Base-by-base conservation (phyloP, 257 asterid species). In the Jaltomata sinuosa region DNA sequence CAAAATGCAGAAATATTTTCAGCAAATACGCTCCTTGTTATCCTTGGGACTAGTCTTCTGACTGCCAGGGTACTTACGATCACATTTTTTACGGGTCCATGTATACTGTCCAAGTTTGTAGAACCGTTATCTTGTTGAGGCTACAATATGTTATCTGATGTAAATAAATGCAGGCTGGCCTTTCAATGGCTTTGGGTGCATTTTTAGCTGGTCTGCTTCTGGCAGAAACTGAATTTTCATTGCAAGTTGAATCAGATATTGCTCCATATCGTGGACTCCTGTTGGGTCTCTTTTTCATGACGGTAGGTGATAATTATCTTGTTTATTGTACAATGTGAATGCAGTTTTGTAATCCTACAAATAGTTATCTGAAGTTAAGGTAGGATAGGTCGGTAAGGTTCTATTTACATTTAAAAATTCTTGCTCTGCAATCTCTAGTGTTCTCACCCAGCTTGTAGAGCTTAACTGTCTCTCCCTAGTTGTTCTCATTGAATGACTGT, bases 161-260 rank as follows among this genome's bases (percentile, higher is more conserved):
- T 83, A 31, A 79, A 57, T 74, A 84, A 88, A 89, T 76, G 42
- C 94, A 97, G 99, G 99, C 99, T 90, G 99, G 99, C 83, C 95
- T 97, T 85, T 97, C 99, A 87, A 97, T 97, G 99, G 99, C 99
- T 47, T 84, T 97, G 85, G 99, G 99, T 85, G 99, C 99, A 85
- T 97, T 97, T 93, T 94, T 97, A 92, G 99, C 99, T 91, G 99
- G 99, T 86, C 91, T 97, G 92, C 99, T 97, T 89, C 93, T 97
- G 72, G 99, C 99, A 18, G 99, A 97, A 93, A 97, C 99, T 21
- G 99, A 97, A 88, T 97, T 97, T 88, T 95, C 98, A 11, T 89
- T 97, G 93, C 99, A 97, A 93, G 99, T 97, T 79, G 99, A 97
- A 89, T 97, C 99, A 74, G 99, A 97, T 92, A 97, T 97, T 90